A percentile compares a stretch with the other conserved stretches of the same genome.
phyloP scores from a whole-genome alignment of 2,329 filamentous ascomycete genomes.

The Plectosphaerella plurivora region DNA sequence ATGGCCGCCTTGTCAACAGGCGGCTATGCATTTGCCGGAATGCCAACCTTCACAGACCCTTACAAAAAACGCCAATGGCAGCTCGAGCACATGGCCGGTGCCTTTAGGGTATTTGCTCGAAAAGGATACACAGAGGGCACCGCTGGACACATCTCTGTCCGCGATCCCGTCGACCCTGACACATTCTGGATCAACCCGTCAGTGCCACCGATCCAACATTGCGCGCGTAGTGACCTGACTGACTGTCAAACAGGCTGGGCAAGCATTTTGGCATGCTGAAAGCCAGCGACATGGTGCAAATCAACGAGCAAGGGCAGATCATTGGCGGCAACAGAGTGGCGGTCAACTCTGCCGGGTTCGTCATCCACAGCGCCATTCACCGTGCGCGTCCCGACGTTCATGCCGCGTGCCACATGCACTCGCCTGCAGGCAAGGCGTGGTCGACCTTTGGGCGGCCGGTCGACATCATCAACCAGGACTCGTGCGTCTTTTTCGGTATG shows the following conservation, averaged over 20 bases:
- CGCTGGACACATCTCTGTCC: slow-evolving; percentile 58
- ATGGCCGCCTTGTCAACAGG: slow-evolving; percentile 13
- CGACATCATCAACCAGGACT: slow-evolving; percentile 59
- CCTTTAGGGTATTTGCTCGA: slow-evolving; percentile 43
- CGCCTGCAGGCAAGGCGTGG: slow-evolving; percentile 56
- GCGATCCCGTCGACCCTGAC: slow-evolving; percentile 54
- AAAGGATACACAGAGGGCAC: slow-evolving; percentile 56
- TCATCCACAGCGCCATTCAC: slow-evolving; percentile 58
- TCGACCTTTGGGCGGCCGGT: slow-evolving; percentile 50
- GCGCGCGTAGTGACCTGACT: too few species aligned
- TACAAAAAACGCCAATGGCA: slow-evolving; percentile 25
- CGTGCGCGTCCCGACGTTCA: slow-evolving; percentile 55
- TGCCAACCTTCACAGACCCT: slow-evolving; percentile 48
- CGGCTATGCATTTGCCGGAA: slow-evolving; percentile 36
- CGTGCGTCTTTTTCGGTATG: slow-evolving; percentile 50
- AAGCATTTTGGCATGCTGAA: slow-evolving; percentile 58
- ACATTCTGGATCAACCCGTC: slow-evolving; percentile 63
- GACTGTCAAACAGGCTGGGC: slow-evolving; percentile 32
- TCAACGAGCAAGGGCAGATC: slow-evolving; percentile 54
- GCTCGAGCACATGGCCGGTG: slow-evolving; percentile 35
- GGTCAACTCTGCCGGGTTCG: slow-evolving; percentile 59
- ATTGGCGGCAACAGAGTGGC: slow-evolving; percentile 52
- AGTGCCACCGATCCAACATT: slow-evolving; percentile 2
- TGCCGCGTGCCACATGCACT: slow-evolving; percentile 59
- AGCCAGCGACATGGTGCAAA: slow-evolving; percentile 57